Conservation (phyloP, 495 filamentous ascomycete species). For the Usnea hakonensis region DNA sequence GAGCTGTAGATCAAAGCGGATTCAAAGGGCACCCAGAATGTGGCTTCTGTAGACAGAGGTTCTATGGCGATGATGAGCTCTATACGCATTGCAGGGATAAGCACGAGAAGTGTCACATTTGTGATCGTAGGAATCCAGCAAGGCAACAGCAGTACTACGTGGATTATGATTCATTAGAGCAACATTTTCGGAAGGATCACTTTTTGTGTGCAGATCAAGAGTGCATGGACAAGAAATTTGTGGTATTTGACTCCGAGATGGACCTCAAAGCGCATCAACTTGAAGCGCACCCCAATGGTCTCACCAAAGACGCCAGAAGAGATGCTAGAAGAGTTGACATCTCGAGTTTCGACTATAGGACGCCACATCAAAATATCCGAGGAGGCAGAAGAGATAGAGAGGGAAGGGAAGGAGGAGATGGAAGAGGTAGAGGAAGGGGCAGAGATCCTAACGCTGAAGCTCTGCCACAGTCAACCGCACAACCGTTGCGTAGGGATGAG, state of each 20-base stretch:
- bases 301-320: conserved; percentile 75
- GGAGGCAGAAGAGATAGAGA: conserved; percentile 47
- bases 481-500: conserved; percentile 77
- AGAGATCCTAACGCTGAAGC: conserved; percentile 73
- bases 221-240: conserved; percentile 92
- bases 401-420: conserved; percentile 34
- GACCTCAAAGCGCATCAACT: conserved; percentile 86
- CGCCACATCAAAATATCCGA: conserved; percentile 58
- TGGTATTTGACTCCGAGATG: conserved; percentile 92
- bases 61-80: conserved; percentile 93
- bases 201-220: conserved; percentile 77
- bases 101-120: conserved; percentile 93
- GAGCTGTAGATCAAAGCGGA: conserved; percentile 83
- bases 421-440: conserved; percentile 55
- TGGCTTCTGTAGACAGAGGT: conserved; percentile 81
- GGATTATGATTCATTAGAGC: conserved; percentile 74
- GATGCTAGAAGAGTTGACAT: conserved; percentile 85
- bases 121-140: conserved; percentile 63
- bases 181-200: conserved; percentile 82
- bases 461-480: conserved; percentile 67
- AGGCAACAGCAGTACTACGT: conserved; percentile 80
- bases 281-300: conserved; percentile 62
- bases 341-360: conserved; percentile 70
- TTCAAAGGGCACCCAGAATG: conserved; percentile 96
- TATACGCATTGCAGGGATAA: conserved; percentile 85